These are phyloP conservation scores for Staphylotrichum longicolle DNA, from an alignment of 495 filamentous ascomycete species.

Conservation along the genomic window DNA sequence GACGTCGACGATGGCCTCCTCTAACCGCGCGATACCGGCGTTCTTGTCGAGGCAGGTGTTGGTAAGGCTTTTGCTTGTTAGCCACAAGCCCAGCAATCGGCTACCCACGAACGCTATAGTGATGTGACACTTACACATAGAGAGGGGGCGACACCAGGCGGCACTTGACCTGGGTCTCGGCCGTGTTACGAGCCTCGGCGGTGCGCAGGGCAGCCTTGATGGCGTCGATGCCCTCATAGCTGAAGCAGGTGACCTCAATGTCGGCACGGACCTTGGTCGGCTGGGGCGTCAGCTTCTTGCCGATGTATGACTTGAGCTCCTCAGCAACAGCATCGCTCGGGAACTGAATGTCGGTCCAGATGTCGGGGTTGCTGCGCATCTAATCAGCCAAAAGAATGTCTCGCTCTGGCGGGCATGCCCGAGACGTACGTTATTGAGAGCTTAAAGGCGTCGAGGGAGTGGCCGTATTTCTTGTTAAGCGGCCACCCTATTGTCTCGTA, in stretches of 20 bases:
- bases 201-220: constrained; percentile 86
- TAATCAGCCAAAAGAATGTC: constrained; percentile 3
- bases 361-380: constrained; percentile 74
- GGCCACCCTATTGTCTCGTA: constrained; percentile 97
- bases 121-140: constrained; percentile 60
- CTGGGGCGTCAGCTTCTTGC: constrained; percentile 92
- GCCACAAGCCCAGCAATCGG: background rate
- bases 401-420: background rate
- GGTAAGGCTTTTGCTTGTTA: constrained; percentile 51
- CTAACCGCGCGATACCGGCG: constrained; percentile 75
- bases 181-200: constrained; percentile 84
- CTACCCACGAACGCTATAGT: background rate
- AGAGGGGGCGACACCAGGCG: constrained; percentile 92
- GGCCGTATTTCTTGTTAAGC: constrained; percentile 94
- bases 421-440: constrained; percentile 85
- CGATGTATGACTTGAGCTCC: constrained; percentile 88
- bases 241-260: constrained; percentile 97
- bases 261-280: constrained; percentile 97
- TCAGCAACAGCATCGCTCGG: constrained; percentile 79
- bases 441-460: constrained; percentile 97
- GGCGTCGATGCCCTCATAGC: constrained; percentile 97
- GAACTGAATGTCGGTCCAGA: constrained; percentile 91
- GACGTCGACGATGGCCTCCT: constrained; percentile 85
- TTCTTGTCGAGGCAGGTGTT: constrained; percentile 93
- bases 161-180: constrained; percentile 91